Base-by-base conservation (phyloP, 2,329 filamentous ascomycete genomes). In the Orbilia javanica region DNA sequence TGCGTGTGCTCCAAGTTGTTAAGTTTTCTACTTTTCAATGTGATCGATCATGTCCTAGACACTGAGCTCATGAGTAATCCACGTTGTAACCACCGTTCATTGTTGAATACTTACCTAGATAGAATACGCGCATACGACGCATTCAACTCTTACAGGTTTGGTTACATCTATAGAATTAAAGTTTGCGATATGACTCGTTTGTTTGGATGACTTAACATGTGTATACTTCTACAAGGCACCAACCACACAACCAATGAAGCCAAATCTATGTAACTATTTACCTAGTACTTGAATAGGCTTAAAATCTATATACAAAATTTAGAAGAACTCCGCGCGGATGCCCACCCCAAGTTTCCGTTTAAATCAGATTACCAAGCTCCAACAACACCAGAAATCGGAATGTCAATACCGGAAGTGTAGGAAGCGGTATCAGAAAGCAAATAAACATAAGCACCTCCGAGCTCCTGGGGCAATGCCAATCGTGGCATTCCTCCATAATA, bases 401-500 rank as follows among this genome's bases (percentile, higher is more conserved):
- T 87, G 79, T 88, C 86, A 53, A 87, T 87, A 55, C 84, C 85
- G 0, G 86, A 87, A 3, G 86, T 87, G 80, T 87, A 87, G 36
- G 83, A 85, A n/a, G 86, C 85, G 7, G 85, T 84, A 71, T 89
- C 87, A 70, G 85, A 86, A n/a, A 89, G 81, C 70, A 89, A 81
- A 79, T 89, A 89, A 3, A 89, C 87, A 79, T 89, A 89, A 0
- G 88, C 88, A 13, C 88, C 87, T 1, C 87, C 87, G 1, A 89
- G 82, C 82, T 89, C 87, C 79, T 87, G 85, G 0, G 86, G 86
- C 57, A 87, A 84, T 0, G 87, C 88, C 42, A 89, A 80, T 29
- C 87, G 83, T 10, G 87, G 87, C 84, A 89, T 88, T 2, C 87
- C 87, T 2, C 88, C 87, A 80, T 89, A 89, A 81, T 89, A 88